Evolutionary conservation across 495 filamentous ascomycete genomes (phyloP).

Genomic region (Letharia columbiana): DNA sequence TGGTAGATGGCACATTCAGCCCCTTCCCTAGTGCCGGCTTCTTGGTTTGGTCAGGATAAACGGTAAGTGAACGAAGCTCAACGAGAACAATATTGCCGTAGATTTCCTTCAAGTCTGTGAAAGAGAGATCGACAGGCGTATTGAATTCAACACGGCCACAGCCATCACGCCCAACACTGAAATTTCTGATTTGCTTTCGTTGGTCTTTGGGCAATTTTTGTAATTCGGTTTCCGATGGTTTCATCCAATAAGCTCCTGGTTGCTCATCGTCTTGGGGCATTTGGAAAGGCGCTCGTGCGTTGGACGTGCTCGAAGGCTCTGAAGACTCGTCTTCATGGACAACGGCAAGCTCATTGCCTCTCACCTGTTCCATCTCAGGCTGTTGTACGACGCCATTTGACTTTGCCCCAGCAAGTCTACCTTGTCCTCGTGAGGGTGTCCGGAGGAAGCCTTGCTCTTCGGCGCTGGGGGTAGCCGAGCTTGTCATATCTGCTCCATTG

Average conservation of each 20-base stretch:
- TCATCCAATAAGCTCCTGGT: constrained; percentile 78
- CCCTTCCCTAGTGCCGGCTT: constrained; percentile 80
- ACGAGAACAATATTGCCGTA: constrained; percentile 66
- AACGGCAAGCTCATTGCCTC: constrained; percentile 66
- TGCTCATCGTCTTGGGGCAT: constrained; percentile 44
- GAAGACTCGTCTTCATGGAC: constrained; percentile 61
- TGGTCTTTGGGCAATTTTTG: constrained; percentile 63
- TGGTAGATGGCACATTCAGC: constrained; percentile 80
- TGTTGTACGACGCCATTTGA: constrained; percentile 34
- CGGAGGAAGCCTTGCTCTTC: constrained; percentile 62
- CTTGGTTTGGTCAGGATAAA: constrained; percentile 64
- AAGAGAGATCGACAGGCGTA: constrained; percentile 69
- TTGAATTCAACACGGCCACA: constrained; percentile 76
- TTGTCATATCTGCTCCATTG: constrained; percentile 38
- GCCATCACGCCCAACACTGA: constrained; percentile 72
- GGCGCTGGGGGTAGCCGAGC: constrained; percentile 46
- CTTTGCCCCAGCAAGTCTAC: constrained; percentile 42
- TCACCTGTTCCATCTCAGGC: constrained; percentile 65
- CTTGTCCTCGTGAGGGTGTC: constrained; percentile 37
- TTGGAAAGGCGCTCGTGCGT: constrained; percentile 29
- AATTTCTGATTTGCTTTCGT: constrained; percentile 57
- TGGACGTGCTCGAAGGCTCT: constrained; percentile 33
- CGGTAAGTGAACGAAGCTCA: constrained; percentile 65
- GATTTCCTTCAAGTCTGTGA: constrained; percentile 61
- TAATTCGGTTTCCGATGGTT: constrained; percentile 61